phyloP scores from a whole-genome alignment of 2,329 filamentous ascomycete species.

The Pestalotiopsis sp. region DNA sequence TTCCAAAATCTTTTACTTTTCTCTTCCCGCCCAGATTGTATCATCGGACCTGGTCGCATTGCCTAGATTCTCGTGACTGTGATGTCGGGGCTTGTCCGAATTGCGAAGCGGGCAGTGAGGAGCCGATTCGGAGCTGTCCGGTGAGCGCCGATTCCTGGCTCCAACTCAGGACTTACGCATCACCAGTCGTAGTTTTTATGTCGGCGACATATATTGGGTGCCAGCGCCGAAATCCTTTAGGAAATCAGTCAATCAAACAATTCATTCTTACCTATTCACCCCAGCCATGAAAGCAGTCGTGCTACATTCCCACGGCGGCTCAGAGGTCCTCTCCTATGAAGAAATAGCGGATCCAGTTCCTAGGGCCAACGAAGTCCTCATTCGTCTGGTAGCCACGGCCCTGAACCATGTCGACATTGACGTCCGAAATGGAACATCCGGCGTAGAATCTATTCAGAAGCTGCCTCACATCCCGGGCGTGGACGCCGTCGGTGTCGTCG shows the following conservation, averaged over 20 bases:
- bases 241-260: too few species aligned
- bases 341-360: constrained; percentile 4
- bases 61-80: too few species aligned
- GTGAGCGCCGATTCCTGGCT: background rate
- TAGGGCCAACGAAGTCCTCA: background rate
- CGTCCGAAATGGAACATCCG: constrained; percentile 7
- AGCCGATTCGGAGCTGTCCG: background rate
- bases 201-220: background rate
- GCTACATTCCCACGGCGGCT: background rate
- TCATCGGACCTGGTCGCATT: too few species aligned
- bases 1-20: too few species aligned
- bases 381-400: constrained; percentile 5
- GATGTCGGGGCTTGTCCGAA: background rate
- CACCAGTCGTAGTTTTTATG: background rate
- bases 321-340: constrained; percentile 3
- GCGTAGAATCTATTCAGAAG: background rate
- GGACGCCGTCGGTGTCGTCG: constrained; percentile 4
- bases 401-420: constrained; percentile 13
- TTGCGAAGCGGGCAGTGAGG: background rate
- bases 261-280: too few species aligned
- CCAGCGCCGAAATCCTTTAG: too few species aligned
- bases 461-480: constrained; percentile 11
- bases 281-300: constrained; percentile 8
- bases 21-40: too few species aligned
- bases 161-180: background rate